Evolutionary conservation across 108 stramenopile genomes (phyloP).

Genomic region (Skeletonema potamos): DNA sequence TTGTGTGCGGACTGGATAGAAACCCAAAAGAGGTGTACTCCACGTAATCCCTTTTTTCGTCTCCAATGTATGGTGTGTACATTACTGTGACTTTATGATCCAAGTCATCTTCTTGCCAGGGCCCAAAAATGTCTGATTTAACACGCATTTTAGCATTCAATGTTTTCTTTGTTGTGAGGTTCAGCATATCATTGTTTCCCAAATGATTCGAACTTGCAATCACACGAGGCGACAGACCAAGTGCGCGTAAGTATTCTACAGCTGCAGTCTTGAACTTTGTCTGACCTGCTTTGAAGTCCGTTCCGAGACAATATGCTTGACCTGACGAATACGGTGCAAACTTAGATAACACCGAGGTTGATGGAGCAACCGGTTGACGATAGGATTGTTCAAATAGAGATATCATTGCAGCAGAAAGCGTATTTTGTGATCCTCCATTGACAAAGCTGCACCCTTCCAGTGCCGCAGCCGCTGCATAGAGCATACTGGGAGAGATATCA

Average conservation of each 20-base stretch:
- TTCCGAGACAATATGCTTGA: conserved; percentile 71
- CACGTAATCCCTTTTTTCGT: conserved; percentile 88
- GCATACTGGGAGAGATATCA: conserved; percentile 77
- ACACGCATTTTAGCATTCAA: conserved; percentile 81
- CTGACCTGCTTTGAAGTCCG: conserved; percentile 89
- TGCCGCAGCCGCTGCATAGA: conserved; percentile 78
- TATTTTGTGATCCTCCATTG: conserved; percentile 87
- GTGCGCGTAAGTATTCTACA: conserved; percentile 78
- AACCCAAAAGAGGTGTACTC: conserved; percentile 85
- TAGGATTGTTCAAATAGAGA: conserved; percentile 53
- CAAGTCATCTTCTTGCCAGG: conserved; percentile 74
- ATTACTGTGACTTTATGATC: conserved; percentile 84
- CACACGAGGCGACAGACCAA: conserved; percentile 76
- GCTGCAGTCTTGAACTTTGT: conserved; percentile 89
- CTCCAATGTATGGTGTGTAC: conserved; percentile 85
- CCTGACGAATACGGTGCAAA: conserved; percentile 38
- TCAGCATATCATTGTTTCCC: conserved; percentile 91
- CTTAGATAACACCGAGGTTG: conserved; percentile 25
- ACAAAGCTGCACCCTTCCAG: conserved; percentile 89
- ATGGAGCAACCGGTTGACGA: conserved; percentile 22
- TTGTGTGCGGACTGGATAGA: conserved; percentile 73
- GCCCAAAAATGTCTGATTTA: conserved; percentile 76
- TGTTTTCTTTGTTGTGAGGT: conserved; percentile 67
- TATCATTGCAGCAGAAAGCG: conserved; percentile 61
- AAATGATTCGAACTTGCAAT: conserved; percentile 87